These are phyloP conservation scores for Hevea brasiliensis DNA, from an alignment of 345 rosid genomes.

Conservation along the genomic window DNA sequence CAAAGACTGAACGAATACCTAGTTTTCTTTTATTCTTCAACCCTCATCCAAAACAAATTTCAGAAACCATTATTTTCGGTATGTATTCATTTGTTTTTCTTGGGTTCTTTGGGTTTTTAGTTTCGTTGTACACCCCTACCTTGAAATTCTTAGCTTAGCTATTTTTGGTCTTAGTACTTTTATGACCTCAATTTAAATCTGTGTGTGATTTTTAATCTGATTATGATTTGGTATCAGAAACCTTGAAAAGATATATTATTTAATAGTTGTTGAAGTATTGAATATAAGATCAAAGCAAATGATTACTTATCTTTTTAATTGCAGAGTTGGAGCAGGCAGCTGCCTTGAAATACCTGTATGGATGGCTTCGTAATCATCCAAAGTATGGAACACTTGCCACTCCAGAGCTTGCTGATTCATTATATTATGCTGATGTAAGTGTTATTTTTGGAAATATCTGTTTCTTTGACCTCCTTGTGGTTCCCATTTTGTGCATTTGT, in stretches of 20 bases:
- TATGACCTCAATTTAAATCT: background rate
- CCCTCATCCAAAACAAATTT: too few relatives aligned
- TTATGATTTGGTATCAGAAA: background rate
- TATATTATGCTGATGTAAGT: constrained; percentile 90
- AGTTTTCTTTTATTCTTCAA: too few relatives aligned
- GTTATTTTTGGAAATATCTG: background rate
- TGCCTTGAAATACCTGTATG: constrained; percentile 87
- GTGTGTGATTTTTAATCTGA: background rate
- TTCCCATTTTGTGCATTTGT: background rate
- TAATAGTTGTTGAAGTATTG: background rate
- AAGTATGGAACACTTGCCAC: constrained; percentile 73
- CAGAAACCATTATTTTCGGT: too few relatives aligned
- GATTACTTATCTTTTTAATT: constrained; percentile 13
- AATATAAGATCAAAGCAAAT: background rate
- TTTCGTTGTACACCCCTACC: background rate
- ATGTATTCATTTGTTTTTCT: too few relatives aligned
- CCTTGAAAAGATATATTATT: background rate
- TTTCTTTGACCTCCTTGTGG: background rate
- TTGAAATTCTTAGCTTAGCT: background rate
- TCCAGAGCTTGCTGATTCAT: constrained; percentile 62
- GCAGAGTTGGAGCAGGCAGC: constrained; percentile 95
- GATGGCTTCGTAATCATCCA: constrained; percentile 89
- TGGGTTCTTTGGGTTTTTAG: too few relatives aligned
- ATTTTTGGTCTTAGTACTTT: constrained; percentile 7
- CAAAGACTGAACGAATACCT: too few relatives aligned